Evolutionary conservation across 2,329 filamentous ascomycete species (phyloP), one percentile per base, ranked within the genome.

Genomic region (Cladophialophora yegresii): DNA sequence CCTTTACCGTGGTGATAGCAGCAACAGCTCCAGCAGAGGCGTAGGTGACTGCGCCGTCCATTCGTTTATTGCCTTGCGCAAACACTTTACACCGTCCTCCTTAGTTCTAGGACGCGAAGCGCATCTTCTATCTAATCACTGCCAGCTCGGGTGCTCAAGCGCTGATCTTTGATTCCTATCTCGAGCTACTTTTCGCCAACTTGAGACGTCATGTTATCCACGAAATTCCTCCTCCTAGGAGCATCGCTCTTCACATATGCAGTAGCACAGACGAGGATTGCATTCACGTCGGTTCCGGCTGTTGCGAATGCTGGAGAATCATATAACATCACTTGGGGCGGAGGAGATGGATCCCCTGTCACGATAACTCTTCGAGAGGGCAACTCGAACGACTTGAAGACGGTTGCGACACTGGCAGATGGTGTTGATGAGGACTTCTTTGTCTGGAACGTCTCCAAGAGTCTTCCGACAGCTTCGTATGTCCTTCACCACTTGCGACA

Each of bases 291-390:
- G 50, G 81, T 82, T 70, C 82, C 83, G 9, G 73, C 74, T 32
- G 73, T 77, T 54, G 76, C 85, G 59, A 72, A 77, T 55, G 79
- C 80, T 60, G 85, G 85, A 54, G 72, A 83, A 70, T 76, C 58
- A 36, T 69, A 67, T 54, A 71, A 71, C 13, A 72, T 85, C 56
- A 80, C 76, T 59, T 86, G 82, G 81, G 72, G 67, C 10, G 79
- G 81, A 62, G 78, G 77, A 54, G 75, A 77, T 61, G 73, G 75
- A 63, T 63, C 65, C 23, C 57, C 68, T 6, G 82, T 83, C 43
- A 85, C 81, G 47, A 81, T 88, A 69, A 81, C 80, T 61, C 79
- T 88, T 50, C 80, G 83, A 68, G 79, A 84, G 75, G 86, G 86
- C 53, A 54, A 64, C 45, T 74, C 82, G 2, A 74, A 70, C 59